Evolutionary conservation across 2,329 filamentous ascomycete species (phyloP), one percentile per base, ranked within the genome.

Genomic region (Botrytis galanthina): DNA sequence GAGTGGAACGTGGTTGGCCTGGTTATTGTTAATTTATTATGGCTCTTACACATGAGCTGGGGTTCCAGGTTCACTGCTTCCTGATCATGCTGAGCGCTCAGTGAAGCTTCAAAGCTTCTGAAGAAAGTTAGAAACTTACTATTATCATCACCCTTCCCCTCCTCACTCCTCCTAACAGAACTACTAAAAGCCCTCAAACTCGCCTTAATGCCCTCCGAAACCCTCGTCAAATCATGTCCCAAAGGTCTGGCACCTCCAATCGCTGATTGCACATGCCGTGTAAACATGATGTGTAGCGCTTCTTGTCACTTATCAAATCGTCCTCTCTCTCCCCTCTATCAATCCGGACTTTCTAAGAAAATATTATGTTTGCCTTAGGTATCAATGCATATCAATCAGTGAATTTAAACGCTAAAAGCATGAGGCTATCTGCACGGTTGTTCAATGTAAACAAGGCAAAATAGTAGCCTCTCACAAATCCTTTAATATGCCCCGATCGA

Each of bases 251-350:
- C 75, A 39, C 78, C 78, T 57, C 80, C 78, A 77, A 81, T 75
- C 54, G 80, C 77, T 37, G 80, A 79, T 64, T 80, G 75, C 46
- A 78, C 75, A 77, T 82, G 81, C 80, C 81, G 80, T 78, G 80
- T 81, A 70, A 78, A 81, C 81, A 82, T 82, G 66, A 67, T 80
- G 75, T 75, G 51, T 42, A 46, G 32, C 37, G 14, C n/a, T 46
- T 72, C 51, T 68, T 68, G 59, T 37, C 46, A 42, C 16, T 35
- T 57, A 70, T 60, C 32, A 18, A 46, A 22, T 26, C 35, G 35
- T 48, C 8, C 37, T 22, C 39, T 42, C 22, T 51, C 26, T 44
- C 63, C 62, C 35, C 57, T 60, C 29, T 46, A 67, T 67, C 29
- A 54, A 67, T 39, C 22, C 57, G 16, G 35, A 67, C 9, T 8